Base-by-base conservation (phyloP, 805 yeast genomes). In the Kockiozyma suomiensis region DNA sequence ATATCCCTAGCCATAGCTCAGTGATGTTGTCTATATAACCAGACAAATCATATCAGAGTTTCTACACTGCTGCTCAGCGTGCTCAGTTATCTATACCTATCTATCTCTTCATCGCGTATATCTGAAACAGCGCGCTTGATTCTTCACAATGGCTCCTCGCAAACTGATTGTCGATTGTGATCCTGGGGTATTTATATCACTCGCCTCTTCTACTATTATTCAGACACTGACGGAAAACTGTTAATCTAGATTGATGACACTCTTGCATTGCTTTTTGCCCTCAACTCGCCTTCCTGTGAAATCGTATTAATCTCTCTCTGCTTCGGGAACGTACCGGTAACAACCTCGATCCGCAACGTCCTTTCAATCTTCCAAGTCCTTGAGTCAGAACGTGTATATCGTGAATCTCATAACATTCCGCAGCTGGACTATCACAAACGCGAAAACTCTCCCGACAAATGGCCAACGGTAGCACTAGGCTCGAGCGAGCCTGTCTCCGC, bases 151-250 rank as follows among this genome's bases (percentile, higher is more conserved):
- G 58, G 19, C 53, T 40, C 42, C 41, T 19, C 56, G 54, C 10
- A 70, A 69, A 50, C 58, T 76, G 19, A 74, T 76, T 33, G 66
- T 76, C 33, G 79, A 76, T 53, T 74, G 78, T 2, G 79, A 76
- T 61, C 79, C 79, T 25, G 79, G 79, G 1, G 76, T 70, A 64
- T 15, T 67, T 57, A 3, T 30, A 2, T 50, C n/a, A n/a, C n/a
- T n/a, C n/a, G n/a, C n/a, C 23, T 5, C 23, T 15, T 13, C 17
- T 21, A 17, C 12, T 30, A n/a, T 3, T 10, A 26, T 8, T 25
- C 46, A 15, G 5, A 43, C 8, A 15, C 43, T 7, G 23, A 26
- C 25, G 4, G 25, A 41, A 37, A 33, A 35, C 42, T 6, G 4
- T n/a, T 15, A n/a, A 4, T 33, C 33, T 45, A 69, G 72, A 65